Evolutionary conservation across 2,329 filamentous ascomycete species (phyloP).

Genomic region (Talaromyces sp.): DNA sequence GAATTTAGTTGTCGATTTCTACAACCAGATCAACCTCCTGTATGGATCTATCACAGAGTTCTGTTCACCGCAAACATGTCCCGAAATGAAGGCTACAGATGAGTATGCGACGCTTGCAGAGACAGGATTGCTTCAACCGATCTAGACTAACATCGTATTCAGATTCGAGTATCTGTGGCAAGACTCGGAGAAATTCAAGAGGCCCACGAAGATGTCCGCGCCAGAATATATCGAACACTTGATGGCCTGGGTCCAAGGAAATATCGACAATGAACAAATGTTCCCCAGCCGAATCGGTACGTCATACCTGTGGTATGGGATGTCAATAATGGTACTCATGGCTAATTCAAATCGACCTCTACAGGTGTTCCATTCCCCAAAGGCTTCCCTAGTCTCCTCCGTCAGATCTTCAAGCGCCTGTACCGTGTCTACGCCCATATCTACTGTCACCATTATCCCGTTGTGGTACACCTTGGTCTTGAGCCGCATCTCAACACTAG

Average conservation of each 20-base stretch:
- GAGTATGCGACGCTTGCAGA: constrained; percentile 64
- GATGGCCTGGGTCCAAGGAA: constrained; percentile 94
- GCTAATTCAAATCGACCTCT: constrained; percentile 1
- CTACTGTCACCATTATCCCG: constrained; percentile 99
- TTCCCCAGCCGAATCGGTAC: constrained; percentile 90
- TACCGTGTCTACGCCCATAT: constrained; percentile 99
- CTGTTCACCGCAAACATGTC: constrained; percentile 94
- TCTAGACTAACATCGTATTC: constrained; percentile 17
- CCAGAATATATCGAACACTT: constrained; percentile 97
- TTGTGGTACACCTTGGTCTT: constrained; percentile 89
- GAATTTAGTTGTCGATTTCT: constrained; percentile 92
- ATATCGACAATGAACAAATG: constrained; percentile 91
- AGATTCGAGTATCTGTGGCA: constrained; percentile 99
- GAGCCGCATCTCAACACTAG: constrained; percentile 98
- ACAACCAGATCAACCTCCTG: constrained; percentile 99
- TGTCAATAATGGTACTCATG: background rate
- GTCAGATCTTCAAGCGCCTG: constrained; percentile 97
- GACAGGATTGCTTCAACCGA: background rate
- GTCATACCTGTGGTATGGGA: constrained; percentile 23
- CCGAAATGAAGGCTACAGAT: constrained; percentile 99
- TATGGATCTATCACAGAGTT: constrained; percentile 99
- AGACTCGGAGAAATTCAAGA: constrained; percentile 89
- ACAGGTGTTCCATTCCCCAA: constrained; percentile 90
- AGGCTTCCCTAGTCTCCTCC: constrained; percentile 82
- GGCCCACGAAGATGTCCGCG: constrained; percentile 96